phyloP scores from a whole-genome alignment of 495 filamentous ascomycete genomes.

The Xylaria scruposa region DNA sequence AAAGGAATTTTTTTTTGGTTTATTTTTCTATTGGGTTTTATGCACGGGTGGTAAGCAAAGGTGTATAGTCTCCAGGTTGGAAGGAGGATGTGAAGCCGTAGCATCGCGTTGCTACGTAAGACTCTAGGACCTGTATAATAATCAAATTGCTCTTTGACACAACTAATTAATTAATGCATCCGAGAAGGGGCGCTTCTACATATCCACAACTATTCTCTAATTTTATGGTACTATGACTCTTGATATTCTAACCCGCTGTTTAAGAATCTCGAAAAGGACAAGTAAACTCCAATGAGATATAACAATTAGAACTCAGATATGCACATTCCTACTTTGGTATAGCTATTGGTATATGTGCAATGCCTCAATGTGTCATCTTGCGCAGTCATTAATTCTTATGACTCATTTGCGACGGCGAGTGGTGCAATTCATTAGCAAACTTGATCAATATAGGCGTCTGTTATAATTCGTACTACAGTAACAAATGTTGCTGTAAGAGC shows the following conservation, averaged over 20 bases:
- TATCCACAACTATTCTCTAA: background rate
- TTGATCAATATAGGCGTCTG: background rate
- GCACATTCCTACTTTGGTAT: background rate
- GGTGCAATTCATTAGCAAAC: no score
- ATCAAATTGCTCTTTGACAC: constrained; percentile 7
- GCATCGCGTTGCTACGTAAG: background rate
- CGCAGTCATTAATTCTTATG: background rate
- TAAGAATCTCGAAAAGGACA: background rate
- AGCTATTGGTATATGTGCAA: background rate
- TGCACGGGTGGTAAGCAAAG: background rate
- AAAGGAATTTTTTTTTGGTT: constrained; percentile 32
- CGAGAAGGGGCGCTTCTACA: background rate
- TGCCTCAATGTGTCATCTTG: background rate
- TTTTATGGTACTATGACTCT: background rate
- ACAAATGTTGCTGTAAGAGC: background rate
- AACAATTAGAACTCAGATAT: background rate
- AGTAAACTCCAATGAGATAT: background rate
- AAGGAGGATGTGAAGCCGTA: constrained; percentile 1
- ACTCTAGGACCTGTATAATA: constrained; percentile 18
- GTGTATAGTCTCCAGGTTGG: constrained; percentile 8
- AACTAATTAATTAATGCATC: constrained; percentile 15
- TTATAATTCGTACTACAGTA: background rate
- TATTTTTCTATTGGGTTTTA: background rate
- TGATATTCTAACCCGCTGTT: no score
- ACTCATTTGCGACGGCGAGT: background rate